Evolutionary conservation across 1,139 yeast genomes (phyloP).

Genomic region (Magnusiomyces ingens): DNA sequence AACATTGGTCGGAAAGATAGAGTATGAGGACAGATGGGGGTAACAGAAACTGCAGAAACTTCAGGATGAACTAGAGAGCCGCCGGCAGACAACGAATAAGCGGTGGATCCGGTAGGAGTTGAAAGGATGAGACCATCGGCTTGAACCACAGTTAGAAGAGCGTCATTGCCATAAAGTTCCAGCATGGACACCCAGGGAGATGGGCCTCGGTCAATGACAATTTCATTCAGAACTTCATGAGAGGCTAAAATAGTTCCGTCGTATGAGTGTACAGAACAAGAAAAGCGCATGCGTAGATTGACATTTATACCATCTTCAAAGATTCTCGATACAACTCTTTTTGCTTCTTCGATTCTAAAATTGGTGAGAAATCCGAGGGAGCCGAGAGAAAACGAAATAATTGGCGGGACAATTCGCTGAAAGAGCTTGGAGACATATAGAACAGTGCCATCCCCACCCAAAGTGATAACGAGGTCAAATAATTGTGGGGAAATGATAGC

Average conservation of each 20-base stretch:
- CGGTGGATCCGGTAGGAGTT: constrained; percentile 90
- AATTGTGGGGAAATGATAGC: constrained; percentile 49
- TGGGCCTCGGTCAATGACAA: constrained; percentile 84
- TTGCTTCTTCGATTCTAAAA: constrained; percentile 64
- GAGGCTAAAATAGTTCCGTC: constrained; percentile 56
- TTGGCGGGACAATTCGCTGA: constrained; percentile 80
- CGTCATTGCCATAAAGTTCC: constrained; percentile 77
- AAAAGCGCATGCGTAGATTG: constrained; percentile 72
- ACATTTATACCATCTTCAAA: constrained; percentile 68
- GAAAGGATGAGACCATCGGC: constrained; percentile 87
- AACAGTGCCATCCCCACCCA: constrained; percentile 92
- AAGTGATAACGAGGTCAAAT: constrained; percentile 69
- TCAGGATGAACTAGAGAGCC: constrained; percentile 88
- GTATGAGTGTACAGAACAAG: constrained; percentile 46
- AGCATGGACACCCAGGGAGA: constrained; percentile 79
- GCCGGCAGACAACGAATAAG: constrained; percentile 84
- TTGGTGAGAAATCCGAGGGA: constrained; percentile 78
- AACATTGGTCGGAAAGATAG: constrained; percentile 81
- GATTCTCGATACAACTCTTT: constrained; percentile 48
- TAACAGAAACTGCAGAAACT: constrained; percentile 79
- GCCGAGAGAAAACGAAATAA: constrained; percentile 74
- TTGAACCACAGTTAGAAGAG: constrained; percentile 74
- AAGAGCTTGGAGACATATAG: constrained; percentile 71
- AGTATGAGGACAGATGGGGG: constrained; percentile 91
- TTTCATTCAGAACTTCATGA: constrained; percentile 76